Base-by-base conservation (phyloP, 169 alveolate genomes). In the Cryptosporidium baileyi region DNA sequence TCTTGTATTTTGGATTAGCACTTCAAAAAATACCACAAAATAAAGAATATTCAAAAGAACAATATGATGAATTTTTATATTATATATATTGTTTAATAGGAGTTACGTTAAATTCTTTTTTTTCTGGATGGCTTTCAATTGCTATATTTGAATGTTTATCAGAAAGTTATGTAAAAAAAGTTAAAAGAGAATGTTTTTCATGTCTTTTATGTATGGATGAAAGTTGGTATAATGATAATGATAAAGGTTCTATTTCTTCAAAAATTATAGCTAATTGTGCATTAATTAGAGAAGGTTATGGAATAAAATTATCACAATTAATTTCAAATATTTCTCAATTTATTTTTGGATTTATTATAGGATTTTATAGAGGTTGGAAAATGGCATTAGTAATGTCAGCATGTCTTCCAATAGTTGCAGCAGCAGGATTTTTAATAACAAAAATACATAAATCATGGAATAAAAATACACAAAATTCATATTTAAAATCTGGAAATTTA, bases 351-450 rank as follows among this genome's bases (percentile, higher is more conserved):
- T 74, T 74, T 74, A 43, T 74, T 26, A 54, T 74, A 17, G 85
- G 85, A 24, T 74, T 54, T 19, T 52, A 34, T 51, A 74, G 85
- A 41, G 85, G 85, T 5, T 74, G 85, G 85, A 74, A 32, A 13
- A 74, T 74, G 85, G 52, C 85, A 38, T 17, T 74, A 3, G 85
- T 74, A 17, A 74, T 74, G 85, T 74, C 85, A 11, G 85, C 85
- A 13, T 74, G 74, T 24, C 85, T 74, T 43, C 85, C 85, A 28
- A 3, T 74, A 22, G 85, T 74, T 3, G 85, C 85, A 11, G 67
- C 57, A 0, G 85, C 67, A 19, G 85, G 85, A 36, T 74, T 32
- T 22, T 51, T 74, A 11, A 74, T 74, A 19, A 54, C 67, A 19
- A 59, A 32, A 30, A 74, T 74, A 19, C 85, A 74, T 28, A 74